Evolutionary conservation across 1,284 basidiomycete genomes (phyloP).

Genomic region (Kalmanozyma brasiliensis): DNA sequence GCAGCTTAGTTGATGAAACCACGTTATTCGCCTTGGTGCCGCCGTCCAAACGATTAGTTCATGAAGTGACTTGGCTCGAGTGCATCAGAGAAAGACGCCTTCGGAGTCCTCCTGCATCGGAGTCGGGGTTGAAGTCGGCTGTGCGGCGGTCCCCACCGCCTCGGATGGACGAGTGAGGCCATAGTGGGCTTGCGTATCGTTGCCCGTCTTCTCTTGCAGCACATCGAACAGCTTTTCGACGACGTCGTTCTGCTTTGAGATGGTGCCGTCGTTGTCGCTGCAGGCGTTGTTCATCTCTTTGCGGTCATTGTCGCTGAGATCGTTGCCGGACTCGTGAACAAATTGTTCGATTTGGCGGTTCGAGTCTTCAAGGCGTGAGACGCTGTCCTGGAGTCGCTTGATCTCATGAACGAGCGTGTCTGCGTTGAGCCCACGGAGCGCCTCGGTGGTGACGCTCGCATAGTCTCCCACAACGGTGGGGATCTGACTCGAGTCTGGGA

Average conservation of each 20-base stretch:
- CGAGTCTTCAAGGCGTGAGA: conserved; percentile 27
- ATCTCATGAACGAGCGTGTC: conserved; percentile 45
- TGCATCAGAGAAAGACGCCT: conserved; percentile 31
- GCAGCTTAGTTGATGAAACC: too few relatives aligned
- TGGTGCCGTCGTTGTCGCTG: conserved; percentile 38
- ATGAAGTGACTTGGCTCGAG: not conserved
- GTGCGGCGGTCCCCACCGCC: not conserved
- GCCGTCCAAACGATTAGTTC: not conserved
- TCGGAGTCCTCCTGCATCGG: conserved; percentile 39
- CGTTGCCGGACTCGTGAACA: conserved; percentile 23
- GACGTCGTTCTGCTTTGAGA: conserved; percentile 36
- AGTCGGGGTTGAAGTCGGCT: not conserved
- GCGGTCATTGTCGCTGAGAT: conserved; percentile 25
- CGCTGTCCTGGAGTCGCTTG: conserved; percentile 41
- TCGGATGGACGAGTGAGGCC: conserved; percentile 20
- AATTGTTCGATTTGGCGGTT: conserved; percentile 46
- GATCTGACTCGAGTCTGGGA: conserved; percentile 35
- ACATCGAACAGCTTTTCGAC: conserved; percentile 36
- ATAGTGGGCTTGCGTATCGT: conserved; percentile 23
- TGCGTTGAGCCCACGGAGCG: conserved; percentile 32
- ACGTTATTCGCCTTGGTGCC: not conserved
- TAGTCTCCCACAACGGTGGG: conserved; percentile 43
- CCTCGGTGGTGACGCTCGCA: conserved; percentile 31
- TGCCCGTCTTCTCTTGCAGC: conserved; percentile 30
- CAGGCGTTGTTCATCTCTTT: conserved; percentile 40